Evolutionary conservation across 73 alveolate genomes (phyloP), one percentile per base, ranked within the genome.

Genomic region (Paramecium primaurelia): DNA sequence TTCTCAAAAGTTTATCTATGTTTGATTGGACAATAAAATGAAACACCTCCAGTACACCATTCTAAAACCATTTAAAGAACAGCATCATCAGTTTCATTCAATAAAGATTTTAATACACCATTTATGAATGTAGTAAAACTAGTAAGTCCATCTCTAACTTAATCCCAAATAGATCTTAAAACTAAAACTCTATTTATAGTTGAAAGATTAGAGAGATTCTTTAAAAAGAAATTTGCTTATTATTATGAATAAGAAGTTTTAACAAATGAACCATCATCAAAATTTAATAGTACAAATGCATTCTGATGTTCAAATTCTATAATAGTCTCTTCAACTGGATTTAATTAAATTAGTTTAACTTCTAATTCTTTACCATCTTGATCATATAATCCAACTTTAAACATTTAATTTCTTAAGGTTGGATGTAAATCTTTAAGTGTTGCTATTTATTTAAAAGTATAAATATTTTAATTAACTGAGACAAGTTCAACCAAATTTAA

Each of bases 121-220:
- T 80, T 42, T 3, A 80, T 45, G 58, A 44, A 80, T 10, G 58
- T 36, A 16, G 36, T 80, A 80, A 80, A 80, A 44, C 77, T 22
- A 64, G 93, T 71, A 71, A 92, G 92, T 16, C 94, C 95, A 93
- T 96, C 98, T 86, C 98, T 95, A 88, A 93, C 95, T 87, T 84
- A 86, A 92, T 95, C 98, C 93, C 93, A 96, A 86, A 96, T 71
- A 58, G 95, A 88, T 86, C 98, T 37, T 54, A 93, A 95, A 26
- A 96, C 84, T 18, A 89, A 86, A 71, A 86, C 96, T 60, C 97
- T 93, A 49, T 92, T 86, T 32, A 95, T 86, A 28, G 96, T 88
- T 25, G 95, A 93, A 58, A 93, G 60, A 25, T 59, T 87, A 2
- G 85, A 68, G 34, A 94, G 40, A 42, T 75, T 86, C 37, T 86